Evolutionary conservation across 2,329 filamentous ascomycete genomes (phyloP), one percentile per base, ranked within the genome.

Genomic region (Apiospora sp.): DNA sequence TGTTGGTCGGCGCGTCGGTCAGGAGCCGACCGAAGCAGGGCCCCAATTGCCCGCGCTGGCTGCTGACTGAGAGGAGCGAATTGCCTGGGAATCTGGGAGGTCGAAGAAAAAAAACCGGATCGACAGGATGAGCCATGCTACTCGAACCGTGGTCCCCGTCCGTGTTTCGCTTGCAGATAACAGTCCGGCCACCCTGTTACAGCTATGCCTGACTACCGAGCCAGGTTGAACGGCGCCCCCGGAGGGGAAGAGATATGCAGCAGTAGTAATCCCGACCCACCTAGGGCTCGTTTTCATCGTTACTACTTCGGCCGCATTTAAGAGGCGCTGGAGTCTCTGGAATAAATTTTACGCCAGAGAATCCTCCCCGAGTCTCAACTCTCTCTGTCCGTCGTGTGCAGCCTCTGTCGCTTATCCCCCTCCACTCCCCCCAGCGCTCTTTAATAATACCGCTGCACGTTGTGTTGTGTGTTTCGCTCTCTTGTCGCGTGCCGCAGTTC

Each of bases 291-390:
- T 41, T 46, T 54, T 19, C 22, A 27, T 54, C 46, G 68, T 70
- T 30, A 27, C 48, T 70, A 51, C 48, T 27, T 70, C 68, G 68
- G 68, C 68, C 68, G 46, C 68, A 70, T 70, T 70, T 69, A 69
- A 69, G 67, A 49, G 44, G 44, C 67, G 67, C 44, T 49, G 46
- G 34, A 61, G 68, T 58, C 68, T 54, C 68, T 51, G 2, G 46
- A 51, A 70, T 70, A 70, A 70, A 70, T 70, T 70, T 70, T 70
- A 70, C 68, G 68, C 34, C 37, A 51, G 68, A 58, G 41, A 58
- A 58, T 51, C 68, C 41, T 24, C 37, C 34, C 34, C 19, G 37
- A 24, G 37, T 43, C 24, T 7, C 67, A 46, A 46, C 67, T 22
- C 41, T 68, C 67, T 48, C 43, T 30, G 34, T 34, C 16, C 24